phyloP scores from a whole-genome alignment of 1,284 basidiomycete genomes.

The Athelia sp. region DNA sequence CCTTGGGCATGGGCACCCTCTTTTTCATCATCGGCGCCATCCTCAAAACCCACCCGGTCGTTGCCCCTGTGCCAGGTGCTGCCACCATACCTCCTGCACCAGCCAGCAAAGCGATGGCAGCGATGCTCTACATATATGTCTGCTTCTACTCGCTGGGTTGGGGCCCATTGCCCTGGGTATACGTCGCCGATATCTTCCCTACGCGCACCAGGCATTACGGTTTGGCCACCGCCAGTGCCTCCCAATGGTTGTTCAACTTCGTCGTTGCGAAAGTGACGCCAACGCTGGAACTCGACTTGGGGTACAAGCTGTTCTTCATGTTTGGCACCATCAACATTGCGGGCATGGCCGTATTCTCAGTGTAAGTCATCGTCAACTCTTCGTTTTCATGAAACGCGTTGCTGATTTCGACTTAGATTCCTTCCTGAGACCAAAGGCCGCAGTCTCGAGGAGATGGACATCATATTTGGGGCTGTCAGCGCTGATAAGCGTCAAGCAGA shows the following conservation, averaged over 20 bases:
- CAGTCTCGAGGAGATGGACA: constrained; percentile 46
- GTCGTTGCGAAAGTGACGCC: constrained; percentile 72
- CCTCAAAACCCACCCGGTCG: constrained; percentile 68
- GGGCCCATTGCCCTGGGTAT: constrained; percentile 65
- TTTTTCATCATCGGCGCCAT: constrained; percentile 78
- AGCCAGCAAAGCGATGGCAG: constrained; percentile 67
- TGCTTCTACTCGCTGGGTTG: constrained; percentile 74
- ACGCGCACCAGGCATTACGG: constrained; percentile 79
- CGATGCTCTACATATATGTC: constrained; percentile 72
- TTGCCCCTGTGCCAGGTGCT: constrained; percentile 21
- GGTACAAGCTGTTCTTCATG: constrained; percentile 67
- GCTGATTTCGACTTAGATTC: neutral
- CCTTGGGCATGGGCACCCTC: constrained; percentile 73
- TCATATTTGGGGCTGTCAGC: constrained; percentile 49
- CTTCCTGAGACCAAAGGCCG: constrained; percentile 1
- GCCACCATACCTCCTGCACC: constrained; percentile 30
- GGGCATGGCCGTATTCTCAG: constrained; percentile 42
- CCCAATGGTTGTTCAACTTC: constrained; percentile 83
- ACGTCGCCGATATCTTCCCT: constrained; percentile 79
- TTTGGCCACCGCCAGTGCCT: constrained; percentile 61
- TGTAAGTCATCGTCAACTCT: constrained; percentile 17
- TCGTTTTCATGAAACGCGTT: neutral
- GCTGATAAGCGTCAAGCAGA: constrained; percentile 37
- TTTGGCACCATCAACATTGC: constrained; percentile 61
- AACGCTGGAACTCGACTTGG: constrained; percentile 51